A percentile compares a stretch with the other conserved stretches of the same genome.
These are phyloP conservation scores for Phytophthora colocasiae DNA, from an alignment of 352 stramenopile genomes.

Conservation along the genomic window DNA sequence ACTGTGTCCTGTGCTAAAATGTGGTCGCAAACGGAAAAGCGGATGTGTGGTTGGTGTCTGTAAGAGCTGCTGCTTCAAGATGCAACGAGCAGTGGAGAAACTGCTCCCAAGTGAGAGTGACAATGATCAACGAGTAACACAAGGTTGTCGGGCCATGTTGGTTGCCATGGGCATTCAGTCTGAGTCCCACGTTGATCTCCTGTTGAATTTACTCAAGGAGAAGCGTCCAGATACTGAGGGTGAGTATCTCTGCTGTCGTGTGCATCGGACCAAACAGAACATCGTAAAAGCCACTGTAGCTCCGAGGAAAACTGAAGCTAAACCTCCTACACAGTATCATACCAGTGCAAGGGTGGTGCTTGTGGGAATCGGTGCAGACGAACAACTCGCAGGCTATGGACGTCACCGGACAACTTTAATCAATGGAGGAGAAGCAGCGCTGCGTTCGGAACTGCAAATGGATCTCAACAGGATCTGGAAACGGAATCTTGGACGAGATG, in stretches of 20 bases:
- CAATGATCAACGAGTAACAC: constrained; percentile 3
- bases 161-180: constrained; percentile 36
- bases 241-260: constrained; percentile 29
- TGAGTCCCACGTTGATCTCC: constrained; percentile 17
- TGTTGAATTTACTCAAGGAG: constrained; percentile 30
- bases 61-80: constrained; percentile 55
- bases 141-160: constrained; percentile 33
- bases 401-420: constrained; percentile 91
- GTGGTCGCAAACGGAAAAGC: constrained; percentile 52
- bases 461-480: constrained; percentile 94
- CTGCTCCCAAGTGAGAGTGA: constrained; percentile 6
- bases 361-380: constrained; percentile 95
- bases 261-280: constrained; percentile 38
- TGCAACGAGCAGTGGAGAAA: constrained; percentile 43
- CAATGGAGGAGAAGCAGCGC: constrained; percentile 49
- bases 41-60: constrained; percentile 56
- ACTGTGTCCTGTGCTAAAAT: constrained; percentile 48
- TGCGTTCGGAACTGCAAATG: constrained; percentile 87
- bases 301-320: too few species aligned
- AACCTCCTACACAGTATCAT: constrained; percentile 31
- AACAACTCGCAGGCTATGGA: constrained; percentile 96
- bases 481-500: constrained; percentile 96
- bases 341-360: constrained; percentile 82
- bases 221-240: not conserved
- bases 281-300: not conserved